Evolutionary conservation across 2,329 filamentous ascomycete genomes (phyloP).

Genomic region (Shiraia bambusicola): DNA sequence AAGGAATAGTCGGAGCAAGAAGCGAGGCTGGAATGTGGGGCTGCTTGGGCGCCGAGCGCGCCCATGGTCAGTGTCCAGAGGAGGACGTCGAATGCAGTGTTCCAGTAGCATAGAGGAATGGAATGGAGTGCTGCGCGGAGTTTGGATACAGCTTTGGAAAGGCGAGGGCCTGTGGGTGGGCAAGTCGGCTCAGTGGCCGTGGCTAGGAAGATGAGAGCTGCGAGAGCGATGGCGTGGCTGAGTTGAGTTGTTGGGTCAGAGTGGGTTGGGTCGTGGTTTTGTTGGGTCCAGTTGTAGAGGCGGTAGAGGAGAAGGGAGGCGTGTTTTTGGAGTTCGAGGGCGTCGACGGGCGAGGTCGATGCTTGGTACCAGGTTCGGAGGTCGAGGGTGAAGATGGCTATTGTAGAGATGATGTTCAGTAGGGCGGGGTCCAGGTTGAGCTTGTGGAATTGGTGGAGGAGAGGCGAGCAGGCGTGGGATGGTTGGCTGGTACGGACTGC

Average conservation of each 20-base stretch:
- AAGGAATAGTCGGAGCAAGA: background rate
- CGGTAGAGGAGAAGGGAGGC: constrained; percentile 27
- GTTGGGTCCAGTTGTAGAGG: constrained; percentile 32
- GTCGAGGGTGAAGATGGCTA: constrained; percentile 22
- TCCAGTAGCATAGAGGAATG: constrained; percentile 21
- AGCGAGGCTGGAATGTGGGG: constrained; percentile 3
- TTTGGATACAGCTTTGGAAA: constrained; percentile 24
- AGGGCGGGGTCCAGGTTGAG: constrained; percentile 21
- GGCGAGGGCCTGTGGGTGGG: constrained; percentile 14
- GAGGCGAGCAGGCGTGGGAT: constrained; percentile 11
- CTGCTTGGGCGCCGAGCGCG: constrained; percentile 22
- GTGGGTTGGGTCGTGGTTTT: constrained; percentile 2
- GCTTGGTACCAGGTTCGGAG: constrained; percentile 25
- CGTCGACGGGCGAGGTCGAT: constrained; percentile 16
- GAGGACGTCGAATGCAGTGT: constrained; percentile 21
- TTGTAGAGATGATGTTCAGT: constrained; percentile 20
- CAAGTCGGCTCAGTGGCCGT: constrained; percentile 22
- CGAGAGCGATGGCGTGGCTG: constrained; percentile 31
- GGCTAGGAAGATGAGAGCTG: constrained; percentile 28
- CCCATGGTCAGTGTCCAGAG: constrained; percentile 37
- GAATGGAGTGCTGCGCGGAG: constrained; percentile 20
- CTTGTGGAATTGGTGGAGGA: constrained; percentile 21
- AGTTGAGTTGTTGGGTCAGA: constrained; percentile 8
- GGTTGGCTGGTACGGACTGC: constrained; percentile 15
- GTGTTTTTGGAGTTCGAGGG: constrained; percentile 37